Evolutionary conservation across 805 yeast species (phyloP), one percentile per base, ranked within the genome.

Genomic region (Wickerhamomyces subpelliculosus): DNA sequence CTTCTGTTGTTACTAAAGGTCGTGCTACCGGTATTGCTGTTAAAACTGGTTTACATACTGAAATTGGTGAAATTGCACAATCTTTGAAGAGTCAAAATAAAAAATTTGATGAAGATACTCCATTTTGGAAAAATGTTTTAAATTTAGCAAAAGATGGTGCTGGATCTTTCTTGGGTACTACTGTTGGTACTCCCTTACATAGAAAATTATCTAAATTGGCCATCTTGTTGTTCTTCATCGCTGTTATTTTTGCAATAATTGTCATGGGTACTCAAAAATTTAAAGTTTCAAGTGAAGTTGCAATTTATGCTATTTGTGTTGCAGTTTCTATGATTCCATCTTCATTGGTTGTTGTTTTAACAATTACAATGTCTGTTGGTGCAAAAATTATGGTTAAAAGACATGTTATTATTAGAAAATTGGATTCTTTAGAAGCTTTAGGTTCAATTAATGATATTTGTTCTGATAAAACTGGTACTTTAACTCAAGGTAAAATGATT

Each of bases 291-390:
- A 74, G 70, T 40, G 87, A 85, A 48, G 93, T 86, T 27, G 95
- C 94, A 12, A 78, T 86, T 35, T 86, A 86, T 55, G 95, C 96
- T 20, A 80, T 87, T 52, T 86, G 94, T 63, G 89, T 84, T 34
- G 84, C 51, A 0, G 64, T 83, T 34, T 77, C 89, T 5, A 84
- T 84, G 87, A 83, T 83, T 46, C 93, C 93, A 3, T 82, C 88
- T 3, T 79, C 89, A 1, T 67, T 83, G 49, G 80, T 82, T 44
- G 93, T 83, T 18, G 93, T 83, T 19, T 68, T 83, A 43, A 83
- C 93, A n/a, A 82, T 84, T 45, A 83, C 90, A 1, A 83, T 84
- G 89, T 87, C 90, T 1, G 80, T 80, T 49, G 83, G 94, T 44
- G 78, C 95, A 46, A 76, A 77, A 50, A 78, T 73, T 28, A 77